phyloP scores from a whole-genome alignment of 1,139 yeast species.

The Saccharomycopsis hybrid region DNA sequence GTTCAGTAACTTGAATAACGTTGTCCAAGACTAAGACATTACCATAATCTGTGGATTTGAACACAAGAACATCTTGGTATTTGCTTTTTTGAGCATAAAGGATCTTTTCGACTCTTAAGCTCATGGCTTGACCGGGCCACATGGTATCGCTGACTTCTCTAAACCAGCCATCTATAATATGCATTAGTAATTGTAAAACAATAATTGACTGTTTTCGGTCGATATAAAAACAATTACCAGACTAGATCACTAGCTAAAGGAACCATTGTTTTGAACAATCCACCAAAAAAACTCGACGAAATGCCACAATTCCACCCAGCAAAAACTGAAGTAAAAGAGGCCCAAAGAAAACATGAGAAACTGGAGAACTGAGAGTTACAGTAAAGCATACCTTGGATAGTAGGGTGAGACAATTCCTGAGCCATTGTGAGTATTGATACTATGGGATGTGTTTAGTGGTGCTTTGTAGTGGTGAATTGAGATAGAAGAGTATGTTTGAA shows the following conservation, averaged over 20 bases:
- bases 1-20: slow-evolving; percentile 80
- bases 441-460: too few relatives aligned
- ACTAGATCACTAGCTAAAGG: background rate
- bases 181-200: slow-evolving; percentile 21
- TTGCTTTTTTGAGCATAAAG: slow-evolving; percentile 68
- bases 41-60: slow-evolving; percentile 70
- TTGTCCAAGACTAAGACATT: slow-evolving; percentile 84
- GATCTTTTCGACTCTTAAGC: slow-evolving; percentile 70
- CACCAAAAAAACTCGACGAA: too few relatives aligned
- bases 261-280: background rate
- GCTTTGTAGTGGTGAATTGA: too few relatives aligned
- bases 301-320: too few relatives aligned
- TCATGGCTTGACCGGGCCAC: slow-evolving; percentile 97
- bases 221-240: too few relatives aligned
- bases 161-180: slow-evolving; percentile 73
- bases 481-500: too few relatives aligned
- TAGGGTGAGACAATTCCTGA: slow-evolving; percentile 7
- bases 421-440: background rate
- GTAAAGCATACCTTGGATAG: slow-evolving; percentile 6
- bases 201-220: too few relatives aligned
- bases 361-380: background rate
- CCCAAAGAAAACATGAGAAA: background rate
- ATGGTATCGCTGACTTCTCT: slow-evolving; percentile 77
- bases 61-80: slow-evolving; percentile 79
- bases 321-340: background rate